phyloP scores from a whole-genome alignment of 202 grass and related monocot species.

The Schoenoplectus triqueter region DNA sequence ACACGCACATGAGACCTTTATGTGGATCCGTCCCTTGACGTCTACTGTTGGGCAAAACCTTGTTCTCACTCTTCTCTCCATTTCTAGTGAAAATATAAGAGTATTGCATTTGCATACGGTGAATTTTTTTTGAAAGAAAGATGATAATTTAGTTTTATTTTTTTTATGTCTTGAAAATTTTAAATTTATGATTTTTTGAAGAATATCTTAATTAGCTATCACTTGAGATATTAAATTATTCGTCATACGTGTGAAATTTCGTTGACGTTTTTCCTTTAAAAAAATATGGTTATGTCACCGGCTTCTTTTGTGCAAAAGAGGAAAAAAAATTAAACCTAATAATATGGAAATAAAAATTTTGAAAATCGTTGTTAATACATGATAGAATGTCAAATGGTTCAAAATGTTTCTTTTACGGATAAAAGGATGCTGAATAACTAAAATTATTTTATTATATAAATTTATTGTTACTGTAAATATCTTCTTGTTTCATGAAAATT shows the following conservation, averaged over 20 bases:
- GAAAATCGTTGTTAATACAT: no score
- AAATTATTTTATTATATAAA: background rate
- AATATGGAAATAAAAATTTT: background rate
- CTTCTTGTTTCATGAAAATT: background rate
- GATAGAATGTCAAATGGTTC: no score
- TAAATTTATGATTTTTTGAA: no score
- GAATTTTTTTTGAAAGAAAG: no score
- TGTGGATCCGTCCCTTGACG: conserved; percentile 23
- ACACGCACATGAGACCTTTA: conserved; percentile 36
- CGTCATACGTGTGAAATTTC: no score
- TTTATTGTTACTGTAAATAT: background rate
- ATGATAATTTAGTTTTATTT: no score
- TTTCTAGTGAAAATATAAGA: background rate
- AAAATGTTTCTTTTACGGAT: no score
- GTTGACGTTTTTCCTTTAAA: no score
- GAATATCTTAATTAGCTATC: no score
- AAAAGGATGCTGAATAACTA: background rate
- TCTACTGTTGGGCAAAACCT: conserved; percentile 32
- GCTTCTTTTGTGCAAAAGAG: background rate
- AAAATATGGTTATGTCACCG: background rate
- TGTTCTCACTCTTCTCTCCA: background rate
- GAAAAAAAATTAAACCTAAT: background rate
- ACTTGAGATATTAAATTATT: no score
- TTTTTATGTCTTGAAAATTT: no score
- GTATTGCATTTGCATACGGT: background rate